Conservation (phyloP, 1,139 yeast species). For the Hansenula lynferdii region DNA sequence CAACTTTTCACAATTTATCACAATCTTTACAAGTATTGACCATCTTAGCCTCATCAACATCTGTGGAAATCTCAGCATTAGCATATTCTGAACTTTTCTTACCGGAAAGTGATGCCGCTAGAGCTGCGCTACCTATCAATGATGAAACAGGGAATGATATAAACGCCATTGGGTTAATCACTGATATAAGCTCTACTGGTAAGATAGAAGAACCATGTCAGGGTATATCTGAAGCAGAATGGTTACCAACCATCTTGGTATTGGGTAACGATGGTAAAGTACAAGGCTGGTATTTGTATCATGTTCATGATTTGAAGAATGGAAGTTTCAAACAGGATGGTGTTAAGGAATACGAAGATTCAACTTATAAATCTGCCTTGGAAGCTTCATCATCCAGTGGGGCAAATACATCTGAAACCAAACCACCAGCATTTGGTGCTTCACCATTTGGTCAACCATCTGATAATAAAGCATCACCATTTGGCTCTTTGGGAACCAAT, state of each 20-base stretch:
- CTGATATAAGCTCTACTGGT: slow-evolving; percentile 48
- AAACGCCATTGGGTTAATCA: slow-evolving; percentile 61
- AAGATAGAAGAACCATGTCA: slow-evolving; percentile 48
- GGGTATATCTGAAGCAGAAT: slow-evolving; percentile 51
- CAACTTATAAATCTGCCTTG: slow-evolving; percentile 6
- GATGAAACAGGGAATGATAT: slow-evolving; percentile 62
- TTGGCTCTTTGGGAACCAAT: slow-evolving; percentile 15
- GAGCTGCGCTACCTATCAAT: slow-evolving; percentile 69
- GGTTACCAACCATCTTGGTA: slow-evolving; percentile 60
- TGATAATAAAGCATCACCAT: background rate
- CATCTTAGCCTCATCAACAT: slow-evolving; percentile 53
- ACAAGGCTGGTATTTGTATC: slow-evolving; percentile 62
- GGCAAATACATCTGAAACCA: background rate
- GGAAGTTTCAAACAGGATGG: slow-evolving; percentile 22
- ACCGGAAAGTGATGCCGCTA: slow-evolving; percentile 60
- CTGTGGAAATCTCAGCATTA: slow-evolving; percentile 53
- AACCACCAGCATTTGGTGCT: background rate
- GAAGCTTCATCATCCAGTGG: background rate
- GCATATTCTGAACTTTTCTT: slow-evolving; percentile 29
- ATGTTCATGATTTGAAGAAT: slow-evolving; percentile 39
- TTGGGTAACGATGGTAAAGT: slow-evolving; percentile 60
- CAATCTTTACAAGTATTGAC: slow-evolving; percentile 28
- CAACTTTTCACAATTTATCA: slow-evolving; percentile 41
- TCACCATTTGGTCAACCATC: background rate
- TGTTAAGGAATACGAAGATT: slow-evolving; percentile 12